Evolutionary conservation across 1,284 basidiomycete genomes (phyloP), one percentile per base, ranked within the genome.

Genomic region (Papiliotrema laurentii): DNA sequence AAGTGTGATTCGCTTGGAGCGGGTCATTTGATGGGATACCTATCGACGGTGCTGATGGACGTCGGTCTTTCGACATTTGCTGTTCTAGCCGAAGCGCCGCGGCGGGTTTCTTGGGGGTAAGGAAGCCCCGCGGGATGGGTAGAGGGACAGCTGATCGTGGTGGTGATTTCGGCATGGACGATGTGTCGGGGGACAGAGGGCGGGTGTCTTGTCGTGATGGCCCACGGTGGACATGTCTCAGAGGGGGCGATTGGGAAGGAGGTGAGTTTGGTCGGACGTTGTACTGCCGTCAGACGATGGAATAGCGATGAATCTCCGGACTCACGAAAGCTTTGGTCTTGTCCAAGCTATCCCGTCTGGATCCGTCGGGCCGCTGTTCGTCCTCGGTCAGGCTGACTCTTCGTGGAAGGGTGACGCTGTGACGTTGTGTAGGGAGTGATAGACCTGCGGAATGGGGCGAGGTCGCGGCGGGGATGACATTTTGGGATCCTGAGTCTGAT

Each of bases 21-120:
- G 27, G 11, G 7, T 19, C 27, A 16, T 18, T 22, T 18, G 40
- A 26, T 4, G 22, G 4, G 4, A 14, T 33, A 22, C 18, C 34
- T n/a, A 16, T 5, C 18, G n/a, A 31, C 10, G 39, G 39, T 26
- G 24, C 39, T 9, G 14, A 6, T 25, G 21, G 44, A 43, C 43
- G 13, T 26, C 36, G n/a, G 36, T 45, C 14, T 58, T 47, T 37
- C 63, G 60, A 28, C 54, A 33, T 27, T 26, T 36, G 58, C 45
- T 60, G 51, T 44, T 68, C 69, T 2, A 64, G 51, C 26, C 61
- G 43, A 6, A 66, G 50, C 0, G 68, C 69, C 0, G 66, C 61
- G 13, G 58, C 60, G 0, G 69, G 65, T 50, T 71, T 71, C 35
- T 68, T 68, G 2, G 69, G 69, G 5, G 59, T 59, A 2, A 69